These are phyloP conservation scores for Thozetella sp. DNA, from an alignment of 495 filamentous ascomycete genomes.

Conservation along the genomic window DNA sequence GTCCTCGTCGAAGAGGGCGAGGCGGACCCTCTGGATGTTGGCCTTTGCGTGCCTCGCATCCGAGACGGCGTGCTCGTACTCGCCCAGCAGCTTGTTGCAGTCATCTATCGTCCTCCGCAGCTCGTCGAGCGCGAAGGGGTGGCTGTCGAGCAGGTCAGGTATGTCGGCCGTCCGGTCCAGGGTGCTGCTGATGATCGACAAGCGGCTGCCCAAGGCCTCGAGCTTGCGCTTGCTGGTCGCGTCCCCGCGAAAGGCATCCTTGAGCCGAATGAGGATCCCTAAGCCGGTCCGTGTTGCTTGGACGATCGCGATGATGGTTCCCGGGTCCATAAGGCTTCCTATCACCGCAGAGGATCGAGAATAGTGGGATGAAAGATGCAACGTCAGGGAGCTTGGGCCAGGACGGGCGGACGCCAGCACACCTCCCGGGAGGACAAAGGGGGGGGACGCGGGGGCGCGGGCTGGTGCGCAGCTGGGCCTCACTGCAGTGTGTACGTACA, in stretches of 20 bases:
- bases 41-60: background rate
- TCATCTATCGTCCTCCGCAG: background rate
- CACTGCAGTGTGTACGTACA: too few relatives aligned
- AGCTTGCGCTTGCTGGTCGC: background rate
- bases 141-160: background rate
- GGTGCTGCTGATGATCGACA: background rate
- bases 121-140: background rate
- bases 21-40: background rate
- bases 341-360: background rate
- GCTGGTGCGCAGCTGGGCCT: background rate
- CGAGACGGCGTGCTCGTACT: background rate
- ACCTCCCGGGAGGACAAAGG: background rate
- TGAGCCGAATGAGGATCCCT: background rate
- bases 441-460: too few relatives aligned
- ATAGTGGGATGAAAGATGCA: background rate
- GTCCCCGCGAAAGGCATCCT: conserved; percentile 2
- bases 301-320: conserved; percentile 1
- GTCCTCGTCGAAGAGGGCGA: background rate
- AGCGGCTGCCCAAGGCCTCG: background rate
- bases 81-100: background rate
- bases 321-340: background rate
- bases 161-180: background rate
- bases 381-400: background rate
- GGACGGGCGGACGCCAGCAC: background rate
- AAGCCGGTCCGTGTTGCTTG: background rate